phyloP scores from a whole-genome alignment of 169 alveolate species.

The Hammondia hammondi region DNA sequence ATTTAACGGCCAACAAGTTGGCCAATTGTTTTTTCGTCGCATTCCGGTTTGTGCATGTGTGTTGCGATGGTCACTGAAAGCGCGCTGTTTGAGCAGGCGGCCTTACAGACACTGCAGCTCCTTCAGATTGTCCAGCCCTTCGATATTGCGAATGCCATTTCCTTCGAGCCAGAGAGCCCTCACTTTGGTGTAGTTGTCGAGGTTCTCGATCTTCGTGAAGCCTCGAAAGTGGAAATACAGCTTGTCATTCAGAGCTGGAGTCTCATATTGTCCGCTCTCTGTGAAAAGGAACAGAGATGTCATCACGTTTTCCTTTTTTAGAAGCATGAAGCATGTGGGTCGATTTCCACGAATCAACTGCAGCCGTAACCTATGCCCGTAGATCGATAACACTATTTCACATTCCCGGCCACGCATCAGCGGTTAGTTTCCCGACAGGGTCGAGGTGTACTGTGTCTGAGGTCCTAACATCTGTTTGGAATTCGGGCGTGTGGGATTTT shows the following conservation, averaged over 20 bases:
- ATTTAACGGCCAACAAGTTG: no score
- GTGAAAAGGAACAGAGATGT: neutral
- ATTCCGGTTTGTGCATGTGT: no score
- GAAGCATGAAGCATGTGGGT: neutral
- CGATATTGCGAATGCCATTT: conserved; percentile 88
- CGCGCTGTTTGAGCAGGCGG: neutral
- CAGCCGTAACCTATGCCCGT: no score
- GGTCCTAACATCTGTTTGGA: no score
- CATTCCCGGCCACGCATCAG: no score
- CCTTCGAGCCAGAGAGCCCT: conserved; percentile 93
- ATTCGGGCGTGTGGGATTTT: neutral
- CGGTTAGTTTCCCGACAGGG: no score
- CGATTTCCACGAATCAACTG: no score
- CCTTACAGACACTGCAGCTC: conserved; percentile 87
- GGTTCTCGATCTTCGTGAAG: conserved; percentile 87
- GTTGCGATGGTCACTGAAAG: no score
- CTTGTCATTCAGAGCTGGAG: conserved; percentile 91
- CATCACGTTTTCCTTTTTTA: neutral
- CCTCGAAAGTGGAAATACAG: conserved; percentile 92
- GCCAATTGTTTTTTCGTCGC: no score
- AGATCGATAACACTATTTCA: no score
- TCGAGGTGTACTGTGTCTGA: no score
- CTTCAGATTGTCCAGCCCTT: conserved; percentile 84
- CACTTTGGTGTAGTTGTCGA: conserved; percentile 88
- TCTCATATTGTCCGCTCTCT: conserved; percentile 84